Percentiles rank a stretch among this genome's conserved stretches.
phyloP scores from a whole-genome alignment of 345 rosid species.

The Crucihimalaya himalaica region DNA sequence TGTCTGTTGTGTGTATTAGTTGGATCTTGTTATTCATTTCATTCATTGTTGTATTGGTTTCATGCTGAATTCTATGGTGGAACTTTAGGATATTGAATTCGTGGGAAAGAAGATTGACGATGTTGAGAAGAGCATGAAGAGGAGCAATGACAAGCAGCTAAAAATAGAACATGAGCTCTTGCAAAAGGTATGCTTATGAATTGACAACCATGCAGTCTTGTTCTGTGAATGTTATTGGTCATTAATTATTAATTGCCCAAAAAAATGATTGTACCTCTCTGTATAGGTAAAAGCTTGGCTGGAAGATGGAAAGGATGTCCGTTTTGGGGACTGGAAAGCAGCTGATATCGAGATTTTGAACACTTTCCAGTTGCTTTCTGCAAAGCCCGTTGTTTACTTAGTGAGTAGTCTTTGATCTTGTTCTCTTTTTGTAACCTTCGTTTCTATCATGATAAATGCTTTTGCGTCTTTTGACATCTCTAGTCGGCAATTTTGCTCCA shows the following conservation, averaged over 20 bases:
- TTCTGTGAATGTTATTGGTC: slow-evolving; percentile 2
- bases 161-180: slow-evolving; percentile 78
- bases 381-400: slow-evolving; percentile 97
- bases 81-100: slow-evolving; percentile 83
- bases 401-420: slow-evolving; percentile 43
- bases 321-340: slow-evolving; percentile 97
- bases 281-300: slow-evolving; percentile 80
- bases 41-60: slow-evolving; percentile 13
- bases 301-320: slow-evolving; percentile 81
- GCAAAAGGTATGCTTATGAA: slow-evolving; percentile 33
- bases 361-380: slow-evolving; percentile 92
- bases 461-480: slow-evolving; percentile 23
- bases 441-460: not conserved
- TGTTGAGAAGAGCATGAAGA: slow-evolving; percentile 96
- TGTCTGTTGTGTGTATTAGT: not conserved
- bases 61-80: slow-evolving; percentile 14
- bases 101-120: slow-evolving; percentile 80
- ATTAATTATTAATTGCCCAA: not conserved
- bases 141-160: slow-evolving; percentile 95
- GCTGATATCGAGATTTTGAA: slow-evolving; percentile 92
- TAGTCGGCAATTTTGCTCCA: slow-evolving; percentile 5
- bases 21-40: not conserved
- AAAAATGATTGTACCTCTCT: slow-evolving; percentile 21
- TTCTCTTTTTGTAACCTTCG: not conserved
- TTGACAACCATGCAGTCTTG: not conserved